These are phyloP conservation scores for Lipomyces sp. DNA, from an alignment of 805 yeast species.

Conservation along the genomic window DNA sequence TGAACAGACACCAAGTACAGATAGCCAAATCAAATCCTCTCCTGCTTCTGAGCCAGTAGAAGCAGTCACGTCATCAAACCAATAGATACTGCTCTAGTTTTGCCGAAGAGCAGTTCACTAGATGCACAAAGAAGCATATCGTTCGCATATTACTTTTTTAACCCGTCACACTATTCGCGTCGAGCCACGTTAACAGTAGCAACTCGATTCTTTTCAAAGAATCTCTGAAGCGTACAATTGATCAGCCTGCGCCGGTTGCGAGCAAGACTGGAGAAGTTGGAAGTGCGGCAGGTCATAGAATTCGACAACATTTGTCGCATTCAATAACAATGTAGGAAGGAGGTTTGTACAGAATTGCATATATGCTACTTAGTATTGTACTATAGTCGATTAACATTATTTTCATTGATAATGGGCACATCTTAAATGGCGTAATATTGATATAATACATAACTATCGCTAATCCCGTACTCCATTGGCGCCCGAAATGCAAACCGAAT, in stretches of 20 bases:
- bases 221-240: not conserved
- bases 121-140: not conserved
- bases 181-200: not conserved
- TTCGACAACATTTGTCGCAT: not conserved
- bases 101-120: not conserved
- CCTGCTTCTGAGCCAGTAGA: not conserved
- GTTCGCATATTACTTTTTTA: not conserved
- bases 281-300: not conserved
- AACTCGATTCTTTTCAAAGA: not conserved
- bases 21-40: not conserved
- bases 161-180: not conserved
- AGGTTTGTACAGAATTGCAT: not conserved
- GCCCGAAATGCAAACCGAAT: not conserved
- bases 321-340: no score
- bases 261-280: not conserved
- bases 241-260: not conserved
- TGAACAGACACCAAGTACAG: slow-evolving; percentile 10
- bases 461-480: not conserved
- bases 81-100: not conserved
- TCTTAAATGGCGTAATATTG: not conserved
- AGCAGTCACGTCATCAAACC: not conserved
- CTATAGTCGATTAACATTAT: not conserved
- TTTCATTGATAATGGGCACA: not conserved
- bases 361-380: not conserved
- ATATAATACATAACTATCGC: not conserved